Base-by-base conservation (phyloP, 75 land plant species). In the Pinus tabuliformis region DNA sequence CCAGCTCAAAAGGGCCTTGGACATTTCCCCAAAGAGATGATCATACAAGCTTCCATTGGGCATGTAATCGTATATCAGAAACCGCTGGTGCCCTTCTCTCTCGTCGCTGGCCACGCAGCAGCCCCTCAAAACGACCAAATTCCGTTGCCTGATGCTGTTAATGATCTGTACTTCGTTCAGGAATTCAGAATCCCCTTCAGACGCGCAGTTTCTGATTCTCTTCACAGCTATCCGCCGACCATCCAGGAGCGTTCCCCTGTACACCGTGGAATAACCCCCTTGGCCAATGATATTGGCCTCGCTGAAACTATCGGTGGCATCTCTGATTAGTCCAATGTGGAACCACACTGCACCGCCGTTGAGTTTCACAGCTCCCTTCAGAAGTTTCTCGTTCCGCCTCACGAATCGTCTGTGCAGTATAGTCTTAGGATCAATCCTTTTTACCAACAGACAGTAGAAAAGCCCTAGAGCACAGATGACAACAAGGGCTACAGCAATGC, bases 201-300 rank as follows among this genome's bases (percentile, higher is more conserved):
- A 84, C 75, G 62, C 84, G 86, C 0, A 86, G 22, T 93, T 87
- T 39, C 82, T 87, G 63, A 93, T 63, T 75, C 83, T 82, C 83
- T 93, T 90, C 62, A 90, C 87, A 4, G 91, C 93, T 8, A 89
- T 84, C 24, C 18, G 63, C 1, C 80, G 80, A 30, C 91, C 93
- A 78, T 86, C 83, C 1, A 71, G 58, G 15, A 93, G 74, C 1
- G 58, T 57, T 21, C 95, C 93, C 70, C 87, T 86, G 84, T 93
- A 93, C 37, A 93, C 95, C 12, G 78, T 24, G 17, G 86, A 92
- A 77, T 81, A 90, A 21, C 95, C 95, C 1, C 95, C 95, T 76
- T 80, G 80, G 17, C 92, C 95, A 22, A 92, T 82, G 13, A 92
- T 66, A 61, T 84, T 81, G 71, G 77, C 79, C 56, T 65, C 57